These are phyloP conservation scores for Ceraceosorus guamensis DNA, from an alignment of 1,284 basidiomycete species.

Conservation along the genomic window DNA sequence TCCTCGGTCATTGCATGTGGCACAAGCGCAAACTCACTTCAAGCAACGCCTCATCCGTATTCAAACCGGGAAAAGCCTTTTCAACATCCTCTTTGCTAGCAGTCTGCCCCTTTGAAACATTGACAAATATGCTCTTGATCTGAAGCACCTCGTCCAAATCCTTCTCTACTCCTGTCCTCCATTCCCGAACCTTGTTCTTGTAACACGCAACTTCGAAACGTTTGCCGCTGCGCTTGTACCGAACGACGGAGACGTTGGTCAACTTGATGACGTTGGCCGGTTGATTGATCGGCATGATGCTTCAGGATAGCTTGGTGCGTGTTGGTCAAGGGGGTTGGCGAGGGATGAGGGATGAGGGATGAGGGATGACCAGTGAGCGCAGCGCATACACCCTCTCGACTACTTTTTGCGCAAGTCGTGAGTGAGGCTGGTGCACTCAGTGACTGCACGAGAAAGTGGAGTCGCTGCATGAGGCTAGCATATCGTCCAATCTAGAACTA, in stretches of 20 bases:
- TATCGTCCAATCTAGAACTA: too few species aligned
- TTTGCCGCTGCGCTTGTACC: slow-evolving; percentile 92
- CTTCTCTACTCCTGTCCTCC: slow-evolving; percentile 84
- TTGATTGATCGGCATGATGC: slow-evolving; percentile 12
- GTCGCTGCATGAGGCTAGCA: too few species aligned
- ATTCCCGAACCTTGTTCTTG: slow-evolving; percentile 98
- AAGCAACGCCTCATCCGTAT: slow-evolving; percentile 67
- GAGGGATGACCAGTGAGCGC: too few species aligned
- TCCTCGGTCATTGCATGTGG: too few species aligned
- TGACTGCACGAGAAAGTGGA: too few species aligned
- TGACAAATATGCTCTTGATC: slow-evolving; percentile 89
- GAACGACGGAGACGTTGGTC: slow-evolving; percentile 92
- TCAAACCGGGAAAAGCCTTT: slow-evolving; percentile 78
- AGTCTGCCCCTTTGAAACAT: slow-evolving; percentile 92
- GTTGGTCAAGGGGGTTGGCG: too few species aligned
- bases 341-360: too few species aligned
- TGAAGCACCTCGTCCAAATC: slow-evolving; percentile 93
- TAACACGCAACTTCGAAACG: slow-evolving; percentile 98
- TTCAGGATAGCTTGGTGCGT: not conserved
- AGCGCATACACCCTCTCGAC: too few species aligned
- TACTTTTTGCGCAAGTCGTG: too few species aligned
- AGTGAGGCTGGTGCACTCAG: too few species aligned
- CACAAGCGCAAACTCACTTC: slow-evolving; percentile 54
- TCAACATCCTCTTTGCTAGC: slow-evolving; percentile 81
- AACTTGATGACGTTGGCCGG: slow-evolving; percentile 52